Conservation (phyloP, 495 filamentous ascomycete genomes). For the Penicillium longicatenatum region DNA sequence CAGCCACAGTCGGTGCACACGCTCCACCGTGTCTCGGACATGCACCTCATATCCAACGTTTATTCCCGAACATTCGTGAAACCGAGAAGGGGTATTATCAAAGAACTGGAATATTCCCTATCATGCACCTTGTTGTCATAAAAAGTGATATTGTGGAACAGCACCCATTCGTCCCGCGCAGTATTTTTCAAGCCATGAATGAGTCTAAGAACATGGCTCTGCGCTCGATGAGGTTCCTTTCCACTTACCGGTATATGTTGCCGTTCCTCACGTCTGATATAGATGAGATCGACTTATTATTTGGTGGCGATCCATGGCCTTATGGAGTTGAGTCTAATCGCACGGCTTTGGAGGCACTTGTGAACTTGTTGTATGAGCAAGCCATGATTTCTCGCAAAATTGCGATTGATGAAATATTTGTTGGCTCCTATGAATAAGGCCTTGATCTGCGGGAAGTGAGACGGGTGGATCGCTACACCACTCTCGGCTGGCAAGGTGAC, state of each 20-base stretch:
- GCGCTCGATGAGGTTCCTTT: slow-evolving; percentile 22
- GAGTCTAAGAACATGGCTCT: slow-evolving; percentile 36
- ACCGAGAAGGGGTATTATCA: slow-evolving; percentile 40
- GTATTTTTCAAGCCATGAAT: slow-evolving; percentile 36
- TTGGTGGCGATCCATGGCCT: slow-evolving; percentile 34
- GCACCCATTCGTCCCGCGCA: slow-evolving; percentile 27
- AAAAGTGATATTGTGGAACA: slow-evolving; percentile 28
- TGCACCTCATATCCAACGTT: slow-evolving; percentile 29
- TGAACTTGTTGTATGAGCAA: slow-evolving; percentile 32
- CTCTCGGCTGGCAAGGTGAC: too few relatives aligned
- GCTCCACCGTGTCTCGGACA: slow-evolving; percentile 32
- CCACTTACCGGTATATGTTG: slow-evolving; percentile 38
- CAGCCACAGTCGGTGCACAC: slow-evolving; percentile 41
- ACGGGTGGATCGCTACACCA: too few relatives aligned
- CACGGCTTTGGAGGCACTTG: slow-evolving; percentile 33
- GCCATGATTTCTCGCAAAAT: slow-evolving; percentile 30
- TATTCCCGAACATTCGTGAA: slow-evolving; percentile 43
- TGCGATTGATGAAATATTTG: slow-evolving; percentile 36
- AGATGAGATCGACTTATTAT: slow-evolving; percentile 38
- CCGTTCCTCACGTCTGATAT: slow-evolving; percentile 35
- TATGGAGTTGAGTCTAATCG: slow-evolving; percentile 38
- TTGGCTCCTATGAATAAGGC: background rate
- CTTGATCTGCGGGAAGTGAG: too few relatives aligned
- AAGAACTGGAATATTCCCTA: slow-evolving; percentile 41
- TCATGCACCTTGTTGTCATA: slow-evolving; percentile 44